These are phyloP conservation scores for Calocybe cyanea DNA, from an alignment of 768 basidiomycete species.

Conservation along the genomic window DNA sequence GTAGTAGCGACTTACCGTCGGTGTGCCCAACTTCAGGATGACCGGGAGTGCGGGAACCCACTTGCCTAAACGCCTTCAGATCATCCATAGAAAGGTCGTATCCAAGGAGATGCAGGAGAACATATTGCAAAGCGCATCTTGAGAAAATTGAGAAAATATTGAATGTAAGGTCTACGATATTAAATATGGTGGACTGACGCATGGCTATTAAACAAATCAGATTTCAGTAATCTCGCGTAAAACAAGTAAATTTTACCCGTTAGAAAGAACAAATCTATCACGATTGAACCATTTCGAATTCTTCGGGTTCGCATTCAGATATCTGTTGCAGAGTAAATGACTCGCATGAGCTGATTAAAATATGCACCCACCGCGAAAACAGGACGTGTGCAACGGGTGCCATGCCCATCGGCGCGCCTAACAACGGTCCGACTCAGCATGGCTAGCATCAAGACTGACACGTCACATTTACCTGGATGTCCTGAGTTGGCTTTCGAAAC, in stretches of 20 bases:
- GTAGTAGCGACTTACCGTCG: constrained; percentile 30
- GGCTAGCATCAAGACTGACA: background rate
- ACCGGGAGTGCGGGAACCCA: constrained; percentile 87
- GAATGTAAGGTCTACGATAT: background rate
- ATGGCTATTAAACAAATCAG: constrained; percentile 44
- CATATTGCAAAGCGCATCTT: constrained; percentile 92
- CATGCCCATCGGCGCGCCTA: constrained; percentile 94
- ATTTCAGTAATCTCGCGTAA: background rate
- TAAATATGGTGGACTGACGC: constrained; percentile 49
- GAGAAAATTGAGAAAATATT: background rate
- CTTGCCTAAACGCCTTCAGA: constrained; percentile 88
- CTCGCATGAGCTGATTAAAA: background rate
- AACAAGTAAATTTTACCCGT: constrained; percentile 59
- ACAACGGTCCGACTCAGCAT: constrained; percentile 12
- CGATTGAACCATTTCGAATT: constrained; percentile 94
- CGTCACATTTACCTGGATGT: constrained; percentile 66
- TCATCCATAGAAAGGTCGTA: constrained; percentile 92
- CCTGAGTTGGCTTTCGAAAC: constrained; percentile 91
- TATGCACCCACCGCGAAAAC: constrained; percentile 57
- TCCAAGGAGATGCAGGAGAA: constrained; percentile 85
- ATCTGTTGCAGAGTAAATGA: constrained; percentile 35
- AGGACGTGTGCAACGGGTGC: constrained; percentile 80
- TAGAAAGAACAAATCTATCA: constrained; percentile 95
- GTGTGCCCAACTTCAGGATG: constrained; percentile 78
- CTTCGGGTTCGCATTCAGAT: constrained; percentile 86